Conservation (phyloP, 768 basidiomycete species). For the Suillus ampliporus region DNA sequence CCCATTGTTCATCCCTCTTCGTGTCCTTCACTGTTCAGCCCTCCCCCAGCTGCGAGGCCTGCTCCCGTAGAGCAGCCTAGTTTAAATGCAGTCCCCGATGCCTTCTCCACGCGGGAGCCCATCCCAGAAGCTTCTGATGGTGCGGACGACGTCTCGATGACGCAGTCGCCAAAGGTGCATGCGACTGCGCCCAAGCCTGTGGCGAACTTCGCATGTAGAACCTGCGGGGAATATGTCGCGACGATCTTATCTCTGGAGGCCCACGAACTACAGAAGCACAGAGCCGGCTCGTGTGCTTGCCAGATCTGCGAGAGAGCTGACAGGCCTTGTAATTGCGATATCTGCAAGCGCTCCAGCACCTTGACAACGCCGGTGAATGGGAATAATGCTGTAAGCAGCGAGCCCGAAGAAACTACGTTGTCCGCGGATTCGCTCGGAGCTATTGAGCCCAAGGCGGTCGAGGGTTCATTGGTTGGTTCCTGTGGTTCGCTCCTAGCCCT, state of each 20-base stretch:
- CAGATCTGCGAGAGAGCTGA: slow-evolving; percentile 2
- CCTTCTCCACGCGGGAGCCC: not conserved
- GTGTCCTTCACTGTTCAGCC: too few species aligned
- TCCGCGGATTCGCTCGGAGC: not conserved
- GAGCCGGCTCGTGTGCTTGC: not conserved
- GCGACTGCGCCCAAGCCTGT: too few species aligned
- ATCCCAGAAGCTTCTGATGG: not conserved
- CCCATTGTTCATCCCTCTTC: not conserved
- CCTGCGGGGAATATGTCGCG: not conserved
- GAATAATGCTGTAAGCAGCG: not conserved
- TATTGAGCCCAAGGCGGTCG: not conserved
- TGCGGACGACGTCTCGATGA: not conserved
- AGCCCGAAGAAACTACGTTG: not conserved
- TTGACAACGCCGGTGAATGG: not conserved
- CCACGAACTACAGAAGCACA: not conserved
- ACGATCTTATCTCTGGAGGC: not conserved
- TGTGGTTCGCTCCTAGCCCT: not conserved
- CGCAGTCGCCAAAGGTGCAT: not conserved
- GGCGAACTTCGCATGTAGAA: slow-evolving; percentile 2
- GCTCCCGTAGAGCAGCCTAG: not conserved
- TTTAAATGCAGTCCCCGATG: not conserved
- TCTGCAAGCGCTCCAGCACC: slow-evolving; percentile 14
- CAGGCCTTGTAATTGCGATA: slow-evolving; percentile 3
- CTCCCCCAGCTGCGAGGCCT: not conserved
- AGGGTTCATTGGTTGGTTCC: not conserved